phyloP scores from a whole-genome alignment of 2,329 filamentous ascomycete genomes.

The Aspergillus hortae region DNA sequence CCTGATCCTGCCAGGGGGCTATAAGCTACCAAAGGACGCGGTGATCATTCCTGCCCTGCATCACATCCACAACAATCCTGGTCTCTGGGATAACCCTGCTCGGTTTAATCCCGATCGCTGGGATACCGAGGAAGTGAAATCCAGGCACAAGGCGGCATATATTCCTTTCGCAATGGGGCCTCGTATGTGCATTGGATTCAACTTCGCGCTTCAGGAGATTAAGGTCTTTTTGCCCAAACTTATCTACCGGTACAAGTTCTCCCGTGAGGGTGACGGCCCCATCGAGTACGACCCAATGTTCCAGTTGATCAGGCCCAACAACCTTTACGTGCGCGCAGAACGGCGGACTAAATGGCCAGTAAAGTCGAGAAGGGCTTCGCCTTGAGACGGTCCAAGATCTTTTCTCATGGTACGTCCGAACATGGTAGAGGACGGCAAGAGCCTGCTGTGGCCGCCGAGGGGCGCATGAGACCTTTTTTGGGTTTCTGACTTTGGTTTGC shows the following conservation, averaged over 20 bases:
- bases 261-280: constrained; percentile 47
- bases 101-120: constrained; percentile 60
- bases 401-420: no score
- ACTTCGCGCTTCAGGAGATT: constrained; percentile 60
- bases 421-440: no score
- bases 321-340: constrained; percentile 19
- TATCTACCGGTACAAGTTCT: constrained; percentile 57
- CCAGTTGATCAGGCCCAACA: constrained; percentile 27
- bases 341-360: constrained; percentile 23
- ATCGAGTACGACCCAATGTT: constrained; percentile 40
- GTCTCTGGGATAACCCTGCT: constrained; percentile 56
- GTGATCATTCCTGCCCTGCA: constrained; percentile 52
- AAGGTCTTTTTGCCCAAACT: constrained; percentile 57
- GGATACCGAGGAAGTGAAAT: constrained; percentile 54
- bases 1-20: constrained; percentile 58
- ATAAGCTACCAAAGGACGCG: constrained; percentile 50
- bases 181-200: constrained; percentile 62
- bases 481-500: no score
- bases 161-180: constrained; percentile 58
- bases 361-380: not conserved
- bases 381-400: no score
- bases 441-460: no score
- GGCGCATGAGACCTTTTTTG: no score
- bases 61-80: constrained; percentile 50
- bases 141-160: constrained; percentile 51